Percentiles rank a stretch among this genome's conserved stretches.
Evolutionary conservation across 495 filamentous ascomycete genomes (phyloP).

Genomic region (Bacidia gigantensis): DNA sequence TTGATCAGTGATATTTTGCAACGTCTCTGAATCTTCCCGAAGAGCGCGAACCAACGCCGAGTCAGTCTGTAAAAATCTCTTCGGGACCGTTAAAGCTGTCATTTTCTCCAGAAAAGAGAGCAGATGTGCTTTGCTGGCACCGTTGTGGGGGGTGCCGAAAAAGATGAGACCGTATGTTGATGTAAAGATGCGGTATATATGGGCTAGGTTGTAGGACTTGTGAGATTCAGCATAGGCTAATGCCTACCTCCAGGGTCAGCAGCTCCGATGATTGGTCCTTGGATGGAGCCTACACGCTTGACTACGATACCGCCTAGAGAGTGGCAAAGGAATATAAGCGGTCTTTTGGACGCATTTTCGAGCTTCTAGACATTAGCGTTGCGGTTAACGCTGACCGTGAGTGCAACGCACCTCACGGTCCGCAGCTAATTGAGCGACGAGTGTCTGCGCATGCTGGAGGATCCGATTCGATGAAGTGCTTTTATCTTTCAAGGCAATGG

Average conservation of each 20-base stretch:
- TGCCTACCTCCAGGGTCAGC: slow-evolving; percentile 2
- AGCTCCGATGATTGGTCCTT: neutral
- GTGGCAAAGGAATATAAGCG: slow-evolving; percentile 10
- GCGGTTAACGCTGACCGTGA: neutral
- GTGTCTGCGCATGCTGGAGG: slow-evolving; percentile 20
- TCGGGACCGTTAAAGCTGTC: slow-evolving; percentile 12
- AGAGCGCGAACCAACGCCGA: slow-evolving; percentile 18
- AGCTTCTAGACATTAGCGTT: neutral
- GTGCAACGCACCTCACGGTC: slow-evolving; percentile 5
- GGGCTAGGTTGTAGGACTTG: slow-evolving; percentile 1
- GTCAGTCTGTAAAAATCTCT: slow-evolving; percentile 12
- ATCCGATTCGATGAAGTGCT: slow-evolving; percentile 13
- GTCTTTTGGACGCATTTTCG: slow-evolving; percentile 9
- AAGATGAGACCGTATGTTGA: slow-evolving; percentile 26
- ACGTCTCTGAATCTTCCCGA: slow-evolving; percentile 24
- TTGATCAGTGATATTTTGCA: slow-evolving; percentile 30
- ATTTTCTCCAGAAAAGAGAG: slow-evolving; percentile 10
- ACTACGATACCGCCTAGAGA: slow-evolving; percentile 12
- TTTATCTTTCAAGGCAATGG: slow-evolving; percentile 8
- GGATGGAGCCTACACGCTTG: slow-evolving; percentile 6
- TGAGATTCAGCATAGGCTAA: slow-evolving; percentile 9
- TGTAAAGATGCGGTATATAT: slow-evolving; percentile 23
- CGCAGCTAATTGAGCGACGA: slow-evolving; percentile 16
- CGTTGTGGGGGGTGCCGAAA: slow-evolving; percentile 27
- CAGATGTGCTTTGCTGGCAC: slow-evolving; percentile 14